Base-by-base conservation (phyloP, 495 filamentous ascomycete species). In the Lasiosphaeria hispida region DNA sequence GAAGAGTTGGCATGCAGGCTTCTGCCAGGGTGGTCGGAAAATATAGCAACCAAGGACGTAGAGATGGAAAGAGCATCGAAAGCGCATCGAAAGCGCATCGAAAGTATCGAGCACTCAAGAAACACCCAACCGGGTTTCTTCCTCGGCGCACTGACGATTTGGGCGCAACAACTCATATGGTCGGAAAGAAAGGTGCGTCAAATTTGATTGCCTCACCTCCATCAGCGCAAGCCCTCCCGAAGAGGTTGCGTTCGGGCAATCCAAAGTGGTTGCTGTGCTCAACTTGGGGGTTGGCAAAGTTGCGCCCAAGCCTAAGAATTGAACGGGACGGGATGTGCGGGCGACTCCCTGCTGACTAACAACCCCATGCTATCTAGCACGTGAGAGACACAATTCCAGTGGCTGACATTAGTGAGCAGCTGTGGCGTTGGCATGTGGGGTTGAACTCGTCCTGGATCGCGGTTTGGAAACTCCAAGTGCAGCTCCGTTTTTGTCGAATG, bases 101-200 rank as follows among this genome's bases (percentile, higher is more conserved):
- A 17, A 52, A 52, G 40, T 43, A 35, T n/a, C 43, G 38, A 37
- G 13, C 36, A 13, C 35, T n/a, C 15, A 48, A 19, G 35, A 14
- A 34, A 42, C 18, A 13, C 36, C 50, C 59, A 61, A 53, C 59
- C 59, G 36, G 59, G 53, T 61, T 47, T 44, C 14, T 47, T 19
- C 40, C 34, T 48, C 48, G 53, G 58, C 58, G 58, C 58, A 61
- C 53, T 42, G 53, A 61, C 53, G 14, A 38, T 1, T 15, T 10
- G 33, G 35, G 23, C 17, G 53, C 7, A 10, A 45, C 10, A 42
- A 44, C 4, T 18, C 38, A 55, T 35, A 47, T 51, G 8, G n/a
- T n/a, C 4, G 13, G 23, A 13, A 43, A 18, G 30, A 39, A 15
- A n/a, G 44, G 42, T 38, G 53, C 15, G 15, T 14, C 40, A 15